Conservation (phyloP, 768 basidiomycete genomes). For the Rhodotorula taiwanensis region DNA sequence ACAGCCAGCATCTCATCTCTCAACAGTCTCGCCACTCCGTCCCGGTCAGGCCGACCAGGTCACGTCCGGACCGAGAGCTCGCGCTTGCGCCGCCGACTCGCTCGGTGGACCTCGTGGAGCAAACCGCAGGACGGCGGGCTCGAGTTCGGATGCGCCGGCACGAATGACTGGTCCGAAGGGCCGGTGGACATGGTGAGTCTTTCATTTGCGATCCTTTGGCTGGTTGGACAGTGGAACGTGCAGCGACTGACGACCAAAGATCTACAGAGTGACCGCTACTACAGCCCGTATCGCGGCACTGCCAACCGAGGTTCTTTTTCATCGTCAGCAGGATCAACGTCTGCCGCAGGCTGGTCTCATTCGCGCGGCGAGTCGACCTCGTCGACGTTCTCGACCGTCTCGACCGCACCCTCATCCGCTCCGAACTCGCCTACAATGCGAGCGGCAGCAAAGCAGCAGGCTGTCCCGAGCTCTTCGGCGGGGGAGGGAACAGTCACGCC, state of each 20-base stretch:
- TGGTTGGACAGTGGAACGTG: no score
- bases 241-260: neutral
- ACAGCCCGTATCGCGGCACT: constrained; percentile 10
- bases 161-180: constrained; percentile 9
- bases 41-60: neutral
- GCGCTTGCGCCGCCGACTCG: constrained; percentile 4
- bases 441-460: neutral
- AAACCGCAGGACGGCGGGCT: constrained; percentile 2
- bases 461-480: no score
- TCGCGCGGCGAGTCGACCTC: constrained; percentile 31
- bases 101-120: neutral
- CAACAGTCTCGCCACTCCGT: neutral
- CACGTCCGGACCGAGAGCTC: neutral
- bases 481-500: constrained; percentile 18
- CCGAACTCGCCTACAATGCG: constrained; percentile 12
- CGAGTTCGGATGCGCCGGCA: constrained; percentile 32
- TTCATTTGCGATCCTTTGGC: no score
- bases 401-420: constrained; percentile 24
- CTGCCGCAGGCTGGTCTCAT: constrained; percentile 11
- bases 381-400: constrained; percentile 12
- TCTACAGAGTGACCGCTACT: constrained; percentile 13
- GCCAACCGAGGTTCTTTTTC: constrained; percentile 10
- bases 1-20: neutral
- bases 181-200: constrained; percentile 29
- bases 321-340: constrained; percentile 20